These are phyloP conservation scores for Peltaster fructicola DNA, from an alignment of 2,329 filamentous ascomycete genomes.

Conservation along the genomic window DNA sequence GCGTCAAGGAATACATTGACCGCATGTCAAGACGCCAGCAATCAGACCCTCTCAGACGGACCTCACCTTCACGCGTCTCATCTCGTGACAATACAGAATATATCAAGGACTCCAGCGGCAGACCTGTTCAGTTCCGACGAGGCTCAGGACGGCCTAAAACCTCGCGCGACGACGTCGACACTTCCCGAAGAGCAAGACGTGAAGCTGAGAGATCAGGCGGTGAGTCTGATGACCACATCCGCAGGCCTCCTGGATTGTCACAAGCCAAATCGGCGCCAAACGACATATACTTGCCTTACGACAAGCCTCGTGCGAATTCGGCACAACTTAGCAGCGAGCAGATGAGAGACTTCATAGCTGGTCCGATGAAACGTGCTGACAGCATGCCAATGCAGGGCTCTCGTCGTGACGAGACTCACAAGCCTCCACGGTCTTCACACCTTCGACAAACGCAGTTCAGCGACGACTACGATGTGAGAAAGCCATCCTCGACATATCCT, in stretches of 20 bases:
- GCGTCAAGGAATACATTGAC: conserved; percentile 15
- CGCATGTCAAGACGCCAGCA: conserved; percentile 7
- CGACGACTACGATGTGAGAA: too few species aligned
- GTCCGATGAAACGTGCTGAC: conserved; percentile 23
- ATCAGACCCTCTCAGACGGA: conserved; percentile 10
- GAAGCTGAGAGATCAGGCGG: conserved; percentile 11
- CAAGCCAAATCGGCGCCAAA: conserved; percentile 19
- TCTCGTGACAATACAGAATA: conserved; percentile 13
- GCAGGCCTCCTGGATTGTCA: conserved; percentile 19
- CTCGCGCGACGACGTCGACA: conserved; percentile 9
- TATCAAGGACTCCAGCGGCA: conserved; percentile 10
- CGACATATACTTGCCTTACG: conserved; percentile 12
- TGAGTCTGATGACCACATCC: conserved; percentile 6
- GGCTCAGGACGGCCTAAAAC: conserved; percentile 10
- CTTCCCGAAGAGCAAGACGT: conserved; percentile 6
- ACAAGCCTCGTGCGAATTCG: conserved; percentile 13
- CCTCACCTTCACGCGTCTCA: conserved; percentile 13
- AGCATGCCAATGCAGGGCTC: conserved; percentile 21
- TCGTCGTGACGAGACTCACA: conserved; percentile 6
- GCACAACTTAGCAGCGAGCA: conserved; percentile 11
- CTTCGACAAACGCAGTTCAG: conserved; percentile 12
- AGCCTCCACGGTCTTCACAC: conserved; percentile 8
- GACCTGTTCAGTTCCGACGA: conserved; percentile 10
- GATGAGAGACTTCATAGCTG: conserved; percentile 17
- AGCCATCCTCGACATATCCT: conserved; percentile 13